A percentile compares a stretch with the other conserved stretches of the same genome.
Conservation (phyloP, 2,329 filamentous ascomycete genomes). For the Hymenoscyphus scutula region DNA sequence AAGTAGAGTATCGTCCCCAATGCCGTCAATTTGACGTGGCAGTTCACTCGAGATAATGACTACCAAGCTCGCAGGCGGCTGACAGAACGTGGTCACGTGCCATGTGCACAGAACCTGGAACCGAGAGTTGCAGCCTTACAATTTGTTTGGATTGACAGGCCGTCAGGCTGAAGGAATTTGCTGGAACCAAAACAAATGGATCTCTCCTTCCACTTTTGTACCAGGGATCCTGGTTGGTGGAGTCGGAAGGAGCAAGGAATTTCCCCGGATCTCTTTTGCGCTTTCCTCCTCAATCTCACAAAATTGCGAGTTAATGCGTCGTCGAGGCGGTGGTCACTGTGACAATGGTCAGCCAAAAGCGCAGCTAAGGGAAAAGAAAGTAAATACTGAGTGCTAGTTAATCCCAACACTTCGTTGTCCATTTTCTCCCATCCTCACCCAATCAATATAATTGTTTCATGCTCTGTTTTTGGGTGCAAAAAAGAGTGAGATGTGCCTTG, state of each 20-base stretch:
- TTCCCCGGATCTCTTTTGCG: constrained; percentile 2
- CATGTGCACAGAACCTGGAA: too few relatives aligned
- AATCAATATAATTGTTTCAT: neutral
- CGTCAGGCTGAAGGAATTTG: neutral
- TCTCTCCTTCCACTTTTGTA: neutral
- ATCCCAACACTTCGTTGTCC: neutral
- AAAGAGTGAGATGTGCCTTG: neutral
- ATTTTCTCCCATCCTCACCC: neutral
- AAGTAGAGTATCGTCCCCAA: neutral
- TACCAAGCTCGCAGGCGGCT: too few relatives aligned
- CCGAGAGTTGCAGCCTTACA: too few relatives aligned
- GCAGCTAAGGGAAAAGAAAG: neutral
- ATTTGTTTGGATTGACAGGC: neutral
- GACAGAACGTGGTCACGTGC: too few relatives aligned
- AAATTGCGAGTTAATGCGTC: constrained; percentile 1
- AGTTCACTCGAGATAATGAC: too few relatives aligned
- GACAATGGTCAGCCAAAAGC: neutral
- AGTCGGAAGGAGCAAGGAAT: constrained; percentile 1
- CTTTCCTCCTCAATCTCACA: neutral
- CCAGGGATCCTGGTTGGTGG: neutral
- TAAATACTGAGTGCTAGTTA: neutral
- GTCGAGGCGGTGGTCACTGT: neutral
- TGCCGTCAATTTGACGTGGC: too few relatives aligned
- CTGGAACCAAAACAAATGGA: neutral
- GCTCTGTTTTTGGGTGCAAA: neutral